Base-by-base conservation (phyloP, 345 rosid genomes). In the Moricandia arvensis region DNA sequence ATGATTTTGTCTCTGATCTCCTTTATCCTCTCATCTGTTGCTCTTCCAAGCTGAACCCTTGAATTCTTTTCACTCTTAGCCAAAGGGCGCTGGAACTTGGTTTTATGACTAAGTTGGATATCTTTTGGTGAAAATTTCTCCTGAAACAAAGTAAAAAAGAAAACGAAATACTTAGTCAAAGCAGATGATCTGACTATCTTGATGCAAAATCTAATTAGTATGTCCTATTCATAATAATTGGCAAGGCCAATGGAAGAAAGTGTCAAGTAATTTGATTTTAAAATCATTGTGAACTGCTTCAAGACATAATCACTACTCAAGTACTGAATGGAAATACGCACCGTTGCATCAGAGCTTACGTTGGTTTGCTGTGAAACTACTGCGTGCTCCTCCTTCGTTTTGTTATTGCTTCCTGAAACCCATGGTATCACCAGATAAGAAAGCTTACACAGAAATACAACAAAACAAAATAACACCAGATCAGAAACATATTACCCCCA, bases 1-100 rank as follows among this genome's bases (percentile, higher is more conserved):
- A 94, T 80, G 53, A 94, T 75, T 79, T 86, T 89, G 85, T 91
- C 97, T 87, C 85, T 87, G 80, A 90, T 84, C 82, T 85, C 86
- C 76, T 79, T 87, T 63, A 94, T 78, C 85, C 87, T 94, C 68
- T 64, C 86, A 80, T 94, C 87, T 38, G 75, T 71, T 41, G 67
- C 72, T 63, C 57, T 91, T 27, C 59, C 75, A 55, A 27, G 67
- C 30, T 79, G 79, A 62, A 29, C 71, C 72, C 27, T 63, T 31
- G 55, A 63, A 43, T 9, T 74, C 85, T 89, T 91, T 68, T 64
- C 87, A 75, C 85, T 88, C 38, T 72, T 76, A 27, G 58, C 70
- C 78, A 78, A 79, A 47, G 65, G 82, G 47, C 79, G 37, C 30
- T 47, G 71, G 77, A 68, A 47, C 17, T 13, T 65, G 57, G 69